A percentile compares a stretch with the other conserved stretches of the same genome.
phyloP scores from a whole-genome alignment of 805 yeast genomes.

The Candida oleophila region DNA sequence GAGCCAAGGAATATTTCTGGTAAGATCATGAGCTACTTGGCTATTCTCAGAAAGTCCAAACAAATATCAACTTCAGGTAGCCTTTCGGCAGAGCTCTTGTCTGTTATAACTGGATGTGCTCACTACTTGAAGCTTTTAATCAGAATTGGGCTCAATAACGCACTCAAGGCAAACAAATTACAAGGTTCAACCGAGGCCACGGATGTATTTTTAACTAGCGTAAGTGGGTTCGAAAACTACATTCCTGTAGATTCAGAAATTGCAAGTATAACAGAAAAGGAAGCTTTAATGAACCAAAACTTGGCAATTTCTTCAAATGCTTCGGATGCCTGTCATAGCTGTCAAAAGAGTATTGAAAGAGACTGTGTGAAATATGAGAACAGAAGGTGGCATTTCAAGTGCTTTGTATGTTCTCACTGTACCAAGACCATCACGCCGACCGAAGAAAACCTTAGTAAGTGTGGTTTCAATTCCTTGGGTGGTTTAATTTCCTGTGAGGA shows the following conservation, averaged over 20 bases:
- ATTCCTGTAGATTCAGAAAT: slow-evolving; percentile 1
- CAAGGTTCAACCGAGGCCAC: slow-evolving; percentile 60
- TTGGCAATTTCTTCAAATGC: slow-evolving; percentile 56
- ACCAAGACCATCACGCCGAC: slow-evolving; percentile 11
- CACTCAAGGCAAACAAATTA: slow-evolving; percentile 64
- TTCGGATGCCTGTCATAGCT: slow-evolving; percentile 72
- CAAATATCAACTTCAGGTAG: slow-evolving; percentile 37
- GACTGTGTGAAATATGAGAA: slow-evolving; percentile 64
- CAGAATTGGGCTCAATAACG: slow-evolving; percentile 73
- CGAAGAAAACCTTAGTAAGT: slow-evolving; percentile 39
- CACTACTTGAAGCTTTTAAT: slow-evolving; percentile 86
- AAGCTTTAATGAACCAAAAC: slow-evolving; percentile 36
- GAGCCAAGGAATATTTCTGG: slow-evolving; percentile 89
- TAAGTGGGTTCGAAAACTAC: slow-evolving; percentile 33
- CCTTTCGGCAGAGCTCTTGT: slow-evolving; percentile 65
- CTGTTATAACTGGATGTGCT: slow-evolving; percentile 86
- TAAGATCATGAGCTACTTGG: slow-evolving; percentile 84
- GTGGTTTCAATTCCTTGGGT: slow-evolving; percentile 41
- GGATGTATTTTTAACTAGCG: slow-evolving; percentile 57
- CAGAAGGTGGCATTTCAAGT: slow-evolving; percentile 78
- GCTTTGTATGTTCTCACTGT: slow-evolving; percentile 70
- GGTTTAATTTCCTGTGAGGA: slow-evolving; percentile 53
- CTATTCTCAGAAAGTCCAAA: slow-evolving; percentile 67
- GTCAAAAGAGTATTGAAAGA: slow-evolving; percentile 80
- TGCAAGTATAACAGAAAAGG: background rate